Conservation (phyloP, 2,329 filamentous ascomycete species). For the Alternaria sp. region DNA sequence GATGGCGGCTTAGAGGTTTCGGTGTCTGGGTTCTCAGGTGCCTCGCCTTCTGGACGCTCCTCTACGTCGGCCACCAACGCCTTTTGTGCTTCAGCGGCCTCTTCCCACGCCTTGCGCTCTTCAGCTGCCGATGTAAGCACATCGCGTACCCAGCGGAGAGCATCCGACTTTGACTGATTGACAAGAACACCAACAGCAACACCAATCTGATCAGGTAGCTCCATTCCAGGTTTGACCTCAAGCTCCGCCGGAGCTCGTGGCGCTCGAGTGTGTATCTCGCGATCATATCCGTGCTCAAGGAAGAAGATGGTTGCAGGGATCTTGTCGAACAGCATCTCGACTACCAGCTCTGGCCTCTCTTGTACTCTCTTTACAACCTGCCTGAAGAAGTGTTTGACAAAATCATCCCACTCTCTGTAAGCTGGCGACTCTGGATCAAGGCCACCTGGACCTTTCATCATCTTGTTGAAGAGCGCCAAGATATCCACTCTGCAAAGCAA, state of each 20-base stretch:
- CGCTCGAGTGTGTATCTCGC: slow-evolving; percentile 70
- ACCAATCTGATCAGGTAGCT: slow-evolving; percentile 71
- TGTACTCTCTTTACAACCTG: slow-evolving; percentile 84
- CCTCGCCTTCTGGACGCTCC: slow-evolving; percentile 23
- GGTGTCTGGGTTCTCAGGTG: slow-evolving; percentile 44
- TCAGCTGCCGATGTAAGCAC: slow-evolving; percentile 70
- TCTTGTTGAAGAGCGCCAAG: slow-evolving; percentile 82
- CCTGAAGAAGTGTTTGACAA: slow-evolving; percentile 82
- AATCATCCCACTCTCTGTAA: slow-evolving; percentile 89
- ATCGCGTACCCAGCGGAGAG: slow-evolving; percentile 82
- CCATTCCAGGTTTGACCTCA: slow-evolving; percentile 76
- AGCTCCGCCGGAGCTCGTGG: slow-evolving; percentile 79
- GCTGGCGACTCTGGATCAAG: slow-evolving; percentile 70
- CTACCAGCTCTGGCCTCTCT: slow-evolving; percentile 81
- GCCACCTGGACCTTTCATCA: slow-evolving; percentile 87
- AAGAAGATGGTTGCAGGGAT: slow-evolving; percentile 82
- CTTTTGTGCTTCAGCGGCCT: slow-evolving; percentile 68
- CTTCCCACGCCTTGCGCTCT: slow-evolving; percentile 79
- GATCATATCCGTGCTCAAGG: slow-evolving; percentile 88
- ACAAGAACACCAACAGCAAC: slow-evolving; percentile 81
- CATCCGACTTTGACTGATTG: slow-evolving; percentile 77
- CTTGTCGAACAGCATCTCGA: slow-evolving; percentile 96
- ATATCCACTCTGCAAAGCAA: slow-evolving; percentile 92
- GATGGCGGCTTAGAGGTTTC: slow-evolving; percentile 50
- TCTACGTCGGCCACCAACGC: slow-evolving; percentile 46